Conservation (phyloP, 106 monocot genomes). For the Vanilla planifolia region DNA sequence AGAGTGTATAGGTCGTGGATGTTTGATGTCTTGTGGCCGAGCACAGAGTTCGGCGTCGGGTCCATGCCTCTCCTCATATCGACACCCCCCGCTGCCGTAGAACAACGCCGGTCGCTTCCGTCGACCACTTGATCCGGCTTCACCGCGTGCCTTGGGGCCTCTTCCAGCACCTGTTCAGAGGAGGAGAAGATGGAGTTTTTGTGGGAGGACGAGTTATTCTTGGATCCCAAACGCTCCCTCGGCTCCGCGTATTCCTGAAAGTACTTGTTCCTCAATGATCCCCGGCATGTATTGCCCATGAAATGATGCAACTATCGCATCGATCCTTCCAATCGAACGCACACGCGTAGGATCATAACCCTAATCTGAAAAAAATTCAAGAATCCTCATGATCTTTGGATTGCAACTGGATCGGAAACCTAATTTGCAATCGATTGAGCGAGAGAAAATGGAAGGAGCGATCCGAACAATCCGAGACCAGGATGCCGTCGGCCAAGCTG, state of each 20-base stretch:
- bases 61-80: constrained; percentile 13
- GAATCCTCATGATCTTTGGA: too few species aligned
- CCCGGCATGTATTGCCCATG: constrained; percentile 80
- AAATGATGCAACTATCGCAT: constrained; percentile 27
- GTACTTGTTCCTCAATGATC: constrained; percentile 23
- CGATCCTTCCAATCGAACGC: not conserved
- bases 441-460: too few species aligned
- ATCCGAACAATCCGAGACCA: too few species aligned
- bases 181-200: not conserved
- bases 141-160: constrained; percentile 1
- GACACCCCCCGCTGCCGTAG: not conserved
- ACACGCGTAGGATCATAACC: not conserved
- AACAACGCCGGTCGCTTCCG: too few species aligned
- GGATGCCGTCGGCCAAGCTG: too few species aligned
- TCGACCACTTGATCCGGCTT: not conserved
- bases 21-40: constrained; percentile 41
- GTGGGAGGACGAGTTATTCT: not conserved
- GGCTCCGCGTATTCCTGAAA: constrained; percentile 8
- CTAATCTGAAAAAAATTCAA: not conserved
- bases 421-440: too few species aligned
- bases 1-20: constrained; percentile 47
- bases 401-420: too few species aligned
- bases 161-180: not conserved
- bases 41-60: constrained; percentile 14
- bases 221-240: constrained; percentile 7